Base-by-base conservation (phyloP, 164 flowering plant genomes). In the Kalanchoe fedtschenkoi region DNA sequence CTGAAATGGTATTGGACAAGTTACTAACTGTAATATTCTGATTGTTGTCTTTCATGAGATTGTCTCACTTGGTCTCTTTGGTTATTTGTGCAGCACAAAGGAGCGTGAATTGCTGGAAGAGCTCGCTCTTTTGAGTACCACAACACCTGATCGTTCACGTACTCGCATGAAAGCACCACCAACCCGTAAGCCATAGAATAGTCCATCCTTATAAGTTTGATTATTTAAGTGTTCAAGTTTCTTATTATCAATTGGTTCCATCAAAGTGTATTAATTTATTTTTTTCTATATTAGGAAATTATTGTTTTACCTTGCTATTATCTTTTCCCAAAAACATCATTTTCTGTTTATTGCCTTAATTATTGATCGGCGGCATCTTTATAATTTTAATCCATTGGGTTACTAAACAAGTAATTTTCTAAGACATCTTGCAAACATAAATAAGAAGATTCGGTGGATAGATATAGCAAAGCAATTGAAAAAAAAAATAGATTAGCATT, bases 91-190 rank as follows among this genome's bases (percentile, higher is more conserved):
- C 81, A 89, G 98, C 75, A 62, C 73, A 34, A 80, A 76, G 61
- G 98, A 93, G 70, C 88, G 95, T 38, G 92, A 88, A 63, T 80
- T 89, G 77, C 97, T 93, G 54, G 97, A 86, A 75, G 90, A 89
- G 69, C 87, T 93, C 67, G 79, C 86, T 65, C 53, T 66, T 28
- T 73, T 89, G 57, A 76, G 61, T 59, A 80, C 54, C 24, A 69
- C 69, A 15, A 60, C 80, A 1, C 63, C 72, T 62, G 80, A 65
- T 67, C 81, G 82, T 44, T 35, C 78, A 66, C 76, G 79, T 67
- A 66, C 73, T 73, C 91, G 92, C 34, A 72, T 83, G 34, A 76
- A 71, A 66, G 61, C 77, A 35, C 80, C 76, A 68, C 75, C 77
- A 65, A 67, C 81, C 43, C 26, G 96, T 88, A 74, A 77, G 83